Base-by-base conservation (phyloP, 768 basidiomycete genomes). In the Boletus vermiculosoides region DNA sequence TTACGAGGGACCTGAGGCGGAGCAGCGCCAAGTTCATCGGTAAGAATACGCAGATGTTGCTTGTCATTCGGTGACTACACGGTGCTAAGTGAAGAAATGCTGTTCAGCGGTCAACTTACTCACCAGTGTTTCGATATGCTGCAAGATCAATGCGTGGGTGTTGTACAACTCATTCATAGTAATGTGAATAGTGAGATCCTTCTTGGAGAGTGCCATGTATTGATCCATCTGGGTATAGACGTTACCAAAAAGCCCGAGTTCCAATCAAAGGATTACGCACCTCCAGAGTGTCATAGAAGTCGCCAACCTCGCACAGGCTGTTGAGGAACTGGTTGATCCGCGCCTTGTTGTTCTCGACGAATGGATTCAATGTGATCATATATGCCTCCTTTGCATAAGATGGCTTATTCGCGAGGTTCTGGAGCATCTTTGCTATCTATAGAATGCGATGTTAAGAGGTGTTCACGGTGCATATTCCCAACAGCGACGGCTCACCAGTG, bases 121-220 rank as follows among this genome's bases (percentile, higher is more conserved):
- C 70, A 98, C 96, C 71, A 99, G 77, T 4, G 87, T 88, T 71
- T 98, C 95, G 65, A 98, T 87, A 70, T 99, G 97, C 70, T 98
- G 95, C 58, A 90, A 76, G 60, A 99, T 87, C 69, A 98, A 78
- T 25, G 94, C 91, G 73, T 99, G 97, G 3, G 97, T 99, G 77
- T 98, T 98, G 75, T 98, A 98, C 78, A 99, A 69, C 81, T 99
- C 97, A 71, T 99, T 99, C 74, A 98, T 77, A 8, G 97, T 98
- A 71, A 99, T 99, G 74, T 94, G 92, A 75, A 99, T 98, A 80
- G 90, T 87, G 57, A 98, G 80, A 71, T 98, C 97, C 75, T 98
- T 98, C 83, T 99, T 99, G 57, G 95, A 98, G 55, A 99, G 78
- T 10, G 97, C 97, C 94, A 99, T 98, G 73, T 99, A 99, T 79